Evolutionary conservation across 441 rosid genomes (phyloP).

Genomic region (Populus hybrid): DNA sequence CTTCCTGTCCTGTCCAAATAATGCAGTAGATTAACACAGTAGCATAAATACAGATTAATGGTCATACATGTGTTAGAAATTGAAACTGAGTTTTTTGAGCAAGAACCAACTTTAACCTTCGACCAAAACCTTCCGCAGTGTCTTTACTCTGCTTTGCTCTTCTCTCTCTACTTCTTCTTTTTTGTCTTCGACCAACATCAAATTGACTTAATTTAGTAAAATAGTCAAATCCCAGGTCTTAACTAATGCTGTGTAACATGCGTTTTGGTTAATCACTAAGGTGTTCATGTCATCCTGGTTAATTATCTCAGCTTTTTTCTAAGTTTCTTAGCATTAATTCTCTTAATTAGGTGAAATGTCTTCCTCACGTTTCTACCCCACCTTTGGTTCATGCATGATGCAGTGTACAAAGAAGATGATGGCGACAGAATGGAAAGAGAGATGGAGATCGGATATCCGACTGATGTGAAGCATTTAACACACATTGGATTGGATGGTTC

Average conservation of each 20-base stretch:
- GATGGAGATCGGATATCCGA: constrained; percentile 73
- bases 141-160: background rate
- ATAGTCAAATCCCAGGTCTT: no score
- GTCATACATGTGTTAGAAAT: background rate
- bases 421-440: constrained; percentile 31
- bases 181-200: no score
- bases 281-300: no score
- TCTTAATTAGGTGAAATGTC: background rate
- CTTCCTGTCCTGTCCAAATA: background rate
- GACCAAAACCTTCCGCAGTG: background rate
- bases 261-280: no score
- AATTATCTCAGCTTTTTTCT: no score
- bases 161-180: no score
- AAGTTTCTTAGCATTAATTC: background rate
- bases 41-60: no score
- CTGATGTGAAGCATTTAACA: constrained; percentile 80
- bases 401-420: constrained; percentile 49
- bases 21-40: background rate
- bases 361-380: background rate
- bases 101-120: background rate
- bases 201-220: no score
- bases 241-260: no score
- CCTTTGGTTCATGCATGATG: background rate
- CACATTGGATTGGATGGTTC: constrained; percentile 69
- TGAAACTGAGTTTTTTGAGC: background rate